These are phyloP conservation scores for Diospyros kaki DNA, from an alignment of 148 eudicot genomes.

Conservation along the genomic window DNA sequence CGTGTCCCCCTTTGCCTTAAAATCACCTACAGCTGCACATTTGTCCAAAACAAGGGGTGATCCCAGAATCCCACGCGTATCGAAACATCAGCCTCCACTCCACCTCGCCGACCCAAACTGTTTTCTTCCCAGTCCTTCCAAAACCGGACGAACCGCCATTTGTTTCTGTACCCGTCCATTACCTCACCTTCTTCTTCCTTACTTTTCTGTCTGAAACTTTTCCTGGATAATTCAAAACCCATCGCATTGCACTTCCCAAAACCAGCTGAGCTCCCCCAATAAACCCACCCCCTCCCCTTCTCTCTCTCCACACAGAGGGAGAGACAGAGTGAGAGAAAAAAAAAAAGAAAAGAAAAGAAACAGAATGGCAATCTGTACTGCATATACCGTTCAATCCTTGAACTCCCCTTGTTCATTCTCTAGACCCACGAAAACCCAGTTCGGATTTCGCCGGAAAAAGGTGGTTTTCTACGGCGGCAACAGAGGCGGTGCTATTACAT, in stretches of 20 bases:
- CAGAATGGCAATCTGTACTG: constrained; percentile 75
- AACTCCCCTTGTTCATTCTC: constrained; percentile 50
- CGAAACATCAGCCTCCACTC: no score
- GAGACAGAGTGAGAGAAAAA: constrained; percentile 6
- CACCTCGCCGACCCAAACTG: no score
- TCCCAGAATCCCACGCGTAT: neutral
- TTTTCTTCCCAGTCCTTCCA: no score
- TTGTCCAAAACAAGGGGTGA: neutral
- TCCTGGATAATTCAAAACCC: no score
- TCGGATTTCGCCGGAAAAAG: constrained; percentile 58
- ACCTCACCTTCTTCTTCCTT: no score
- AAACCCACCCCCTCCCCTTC: no score
- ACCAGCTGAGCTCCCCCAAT: no score
- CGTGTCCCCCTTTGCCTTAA: constrained; percentile 6
- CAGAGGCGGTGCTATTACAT: constrained; percentile 34
- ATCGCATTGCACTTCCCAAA: no score
- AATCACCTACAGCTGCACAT: neutral
- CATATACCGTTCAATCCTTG: constrained; percentile 54
- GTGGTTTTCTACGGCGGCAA: constrained; percentile 47
- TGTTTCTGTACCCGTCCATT: no score
- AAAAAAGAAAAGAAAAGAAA: no score
- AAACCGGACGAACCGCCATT: no score
- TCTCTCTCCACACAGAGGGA: constrained; percentile 5
- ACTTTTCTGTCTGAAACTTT: no score
- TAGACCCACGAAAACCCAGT: constrained; percentile 47